Evolutionary conservation across 2,329 filamentous ascomycete species (phyloP).

Genomic region (Karstenula rhodostoma): DNA sequence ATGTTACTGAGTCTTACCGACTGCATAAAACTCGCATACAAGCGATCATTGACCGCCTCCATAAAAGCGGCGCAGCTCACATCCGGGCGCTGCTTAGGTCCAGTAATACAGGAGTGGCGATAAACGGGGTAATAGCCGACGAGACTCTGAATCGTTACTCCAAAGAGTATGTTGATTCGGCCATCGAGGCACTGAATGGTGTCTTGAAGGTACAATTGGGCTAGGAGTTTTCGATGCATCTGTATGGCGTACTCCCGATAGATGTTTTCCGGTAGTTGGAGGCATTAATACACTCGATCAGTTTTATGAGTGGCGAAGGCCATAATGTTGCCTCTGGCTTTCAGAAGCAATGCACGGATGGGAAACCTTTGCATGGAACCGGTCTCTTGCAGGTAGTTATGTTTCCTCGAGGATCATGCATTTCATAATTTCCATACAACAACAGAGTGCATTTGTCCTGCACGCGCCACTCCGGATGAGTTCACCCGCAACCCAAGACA

Average conservation of each 20-base stretch:
- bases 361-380: background rate
- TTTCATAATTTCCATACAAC: background rate
- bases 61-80: constrained; percentile 26
- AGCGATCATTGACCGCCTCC: constrained; percentile 27
- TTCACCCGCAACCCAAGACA: constrained; percentile 17
- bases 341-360: background rate
- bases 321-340: background rate
- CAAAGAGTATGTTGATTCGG: constrained; percentile 42
- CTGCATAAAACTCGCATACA: background rate
- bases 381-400: background rate
- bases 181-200: constrained; percentile 39
- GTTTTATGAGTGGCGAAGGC: background rate
- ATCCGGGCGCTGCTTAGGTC: constrained; percentile 33
- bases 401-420: background rate
- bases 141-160: constrained; percentile 36
- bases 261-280: background rate
- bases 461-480: constrained; percentile 9
- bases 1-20: background rate
- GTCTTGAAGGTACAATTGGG: constrained; percentile 45
- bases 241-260: background rate
- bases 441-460: background rate
- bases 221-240: constrained; percentile 22
- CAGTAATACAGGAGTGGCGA: constrained; percentile 33
- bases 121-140: constrained; percentile 32
- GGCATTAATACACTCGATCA: background rate